Base-by-base conservation (phyloP, 2,329 filamentous ascomycete species). In the Trichocomaceae sp. region DNA sequence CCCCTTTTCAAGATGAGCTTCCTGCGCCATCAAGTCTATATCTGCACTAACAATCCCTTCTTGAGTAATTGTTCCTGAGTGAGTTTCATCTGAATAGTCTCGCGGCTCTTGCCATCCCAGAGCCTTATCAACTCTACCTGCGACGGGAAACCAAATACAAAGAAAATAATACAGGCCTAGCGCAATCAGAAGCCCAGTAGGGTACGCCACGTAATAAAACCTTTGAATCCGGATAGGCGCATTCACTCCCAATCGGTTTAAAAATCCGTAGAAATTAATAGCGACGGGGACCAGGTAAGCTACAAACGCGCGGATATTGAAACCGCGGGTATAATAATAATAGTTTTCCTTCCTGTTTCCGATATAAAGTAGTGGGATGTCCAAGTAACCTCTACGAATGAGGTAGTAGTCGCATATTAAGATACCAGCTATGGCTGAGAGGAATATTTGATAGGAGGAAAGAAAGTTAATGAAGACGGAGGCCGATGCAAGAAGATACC, bases 191-290 rank as follows among this genome's bases (percentile, higher is more conserved):
- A 84, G 73, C 3, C 77, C 75, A 5, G 82, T 79, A 60, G 77
- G 76, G 54, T 77, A 79, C 0, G 80, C 79, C 22, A 84, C 70
- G 57, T 80, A 81, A 60, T 84, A 83, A 65, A 83, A 82, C 15
- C 66, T 48, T 46, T 59, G 26, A 17, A 62, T 61, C 0, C 66
- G 67, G 0, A 66, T 4, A 1, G 72, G 72, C 0, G 59, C 62
- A 17, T 55, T 50, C 3, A 75, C 69, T 1, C 72, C 73, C 66
- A 75, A 70, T 20, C 72, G 68, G 55, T 70, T 65, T 2, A 75
- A 60, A 46, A 76, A 76, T 1, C 72, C 72, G 46, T 70, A 72
- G 47, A 76, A 72, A 45, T 74, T 74, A 0, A 72, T 71, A 5
- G 64, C 62, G n/a, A 74, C 65, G 13, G 69, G 70, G 33, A 71